Percentiles rank a stretch among this genome's conserved stretches.
These are phyloP conservation scores for Paratinospora sagittata DNA, from an alignment of 164 flowering plant genomes.

Conservation along the genomic window DNA sequence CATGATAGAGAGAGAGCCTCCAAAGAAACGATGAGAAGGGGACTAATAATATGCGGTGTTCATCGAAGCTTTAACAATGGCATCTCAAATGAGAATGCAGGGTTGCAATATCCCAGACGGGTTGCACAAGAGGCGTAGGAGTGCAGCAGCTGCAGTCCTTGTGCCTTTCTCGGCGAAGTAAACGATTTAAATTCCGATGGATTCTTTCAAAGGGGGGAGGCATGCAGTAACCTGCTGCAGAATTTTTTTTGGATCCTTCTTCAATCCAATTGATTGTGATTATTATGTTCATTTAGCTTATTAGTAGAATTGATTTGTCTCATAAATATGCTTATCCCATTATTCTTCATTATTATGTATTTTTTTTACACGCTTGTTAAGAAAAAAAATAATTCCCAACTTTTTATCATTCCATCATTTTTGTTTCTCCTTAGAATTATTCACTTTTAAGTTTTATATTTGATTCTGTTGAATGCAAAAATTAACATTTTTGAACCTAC, in stretches of 20 bases:
- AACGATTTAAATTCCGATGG: background rate
- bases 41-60: conserved; percentile 7
- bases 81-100: background rate
- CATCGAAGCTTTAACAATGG: background rate
- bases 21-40: conserved; percentile 26
- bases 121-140: background rate
- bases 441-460: background rate
- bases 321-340: conserved; percentile 11
- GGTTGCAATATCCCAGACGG: background rate
- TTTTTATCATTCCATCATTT: background rate
- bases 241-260: background rate
- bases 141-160: conserved; percentile 7
- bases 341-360: conserved; percentile 2
- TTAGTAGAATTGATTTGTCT: conserved; percentile 6
- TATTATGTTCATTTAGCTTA: background rate
- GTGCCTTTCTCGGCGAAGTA: background rate
- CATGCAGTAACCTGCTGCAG: background rate
- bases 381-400: background rate
- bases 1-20: conserved; percentile 58
- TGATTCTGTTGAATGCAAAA: too few species aligned
- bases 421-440: too few species aligned
- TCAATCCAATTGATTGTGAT: conserved; percentile 2
- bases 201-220: background rate
- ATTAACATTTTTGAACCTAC: too few species aligned
- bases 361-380: background rate